Percentiles rank a stretch among this genome's conserved stretches.
phyloP scores from a whole-genome alignment of 257 asterid species.

The Plantago elongata region DNA sequence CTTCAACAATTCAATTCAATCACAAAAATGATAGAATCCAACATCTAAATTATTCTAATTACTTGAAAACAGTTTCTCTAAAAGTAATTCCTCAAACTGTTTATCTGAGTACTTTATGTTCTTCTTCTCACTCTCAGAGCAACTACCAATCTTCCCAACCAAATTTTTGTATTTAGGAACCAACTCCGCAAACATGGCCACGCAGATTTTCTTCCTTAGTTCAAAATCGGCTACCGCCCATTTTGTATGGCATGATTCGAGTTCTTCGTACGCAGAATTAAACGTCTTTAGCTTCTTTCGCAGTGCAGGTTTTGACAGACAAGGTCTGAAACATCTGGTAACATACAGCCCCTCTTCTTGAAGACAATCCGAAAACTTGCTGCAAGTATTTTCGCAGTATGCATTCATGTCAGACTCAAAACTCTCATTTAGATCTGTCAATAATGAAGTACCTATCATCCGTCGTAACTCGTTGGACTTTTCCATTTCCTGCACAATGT shows the following conservation, averaged over 20 bases:
- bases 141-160: conserved; percentile 19
- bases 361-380: conserved; percentile 29
- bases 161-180: conserved; percentile 27
- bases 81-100: conserved; percentile 28
- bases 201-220: conserved; percentile 28
- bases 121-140: conserved; percentile 15
- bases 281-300: conserved; percentile 28
- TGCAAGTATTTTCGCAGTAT: conserved; percentile 22
- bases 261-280: conserved; percentile 24
- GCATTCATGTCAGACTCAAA: conserved; percentile 1
- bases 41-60: background rate
- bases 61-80: conserved; percentile 20
- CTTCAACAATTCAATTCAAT: too few relatives aligned
- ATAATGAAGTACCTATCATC: conserved; percentile 29
- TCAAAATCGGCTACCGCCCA: conserved; percentile 31
- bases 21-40: too few relatives aligned
- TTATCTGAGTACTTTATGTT: conserved; percentile 26
- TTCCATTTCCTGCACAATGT: conserved; percentile 23
- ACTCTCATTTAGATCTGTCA: conserved; percentile 12
- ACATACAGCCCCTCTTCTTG: conserved; percentile 25
- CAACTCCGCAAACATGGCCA: conserved; percentile 15
- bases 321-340: conserved; percentile 16
- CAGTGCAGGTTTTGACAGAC: conserved; percentile 19
- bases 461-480: conserved; percentile 21
- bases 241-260: background rate